Base-by-base conservation (phyloP, 805 yeast species). In the Yarrowia phangngaensis region DNA sequence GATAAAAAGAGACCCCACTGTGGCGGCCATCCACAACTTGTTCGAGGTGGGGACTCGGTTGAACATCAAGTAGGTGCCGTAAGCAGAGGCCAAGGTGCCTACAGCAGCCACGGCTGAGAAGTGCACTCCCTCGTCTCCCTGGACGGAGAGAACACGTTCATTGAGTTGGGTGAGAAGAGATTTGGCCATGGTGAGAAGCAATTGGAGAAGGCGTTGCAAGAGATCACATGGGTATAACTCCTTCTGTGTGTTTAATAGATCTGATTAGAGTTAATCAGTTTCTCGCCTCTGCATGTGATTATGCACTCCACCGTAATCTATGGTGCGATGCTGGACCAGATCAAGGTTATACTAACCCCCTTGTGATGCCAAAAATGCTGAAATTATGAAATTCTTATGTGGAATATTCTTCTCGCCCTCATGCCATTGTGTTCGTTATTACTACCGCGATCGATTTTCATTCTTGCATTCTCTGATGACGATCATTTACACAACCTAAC, bases 221-320 rank as follows among this genome's bases (percentile, higher is more conserved):
- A n/a, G n/a, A n/a, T n/a, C 24, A 7, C 9, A 22, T 9, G 24
- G 24, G 9, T 9, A 7, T 22, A 8, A 5, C 22, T 8, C 20
- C 16, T 16, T 19, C 9, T n/a, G 31, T n/a, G 11, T n/a, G 13
- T n/a, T 14, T 15, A 17, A 17, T 24, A 35, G 9, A 19, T 12
- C 22, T 9, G 9, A 8, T 24, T 36, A 36, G 31, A 36, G 43
- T 36, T 36, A 17, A 17, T 17, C 26, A 30, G n/a, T 36, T 17
- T 36, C 26, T 36, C 9, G 9, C 9, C 9, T 8, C 43, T 36
- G 43, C 43, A 36, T 36, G 43, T 36, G 43, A 36, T 24, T 36
- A 36, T 36, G 43, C 43, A 36, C 43, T 31, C 43, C 31, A 34
- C 40, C 20, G 40, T 22, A n/a, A n/a, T n/a, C n/a, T n/a, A n/a